Conservation (phyloP, 371 early-diverging fungal species). For the Synchytrium microbalum region DNA sequence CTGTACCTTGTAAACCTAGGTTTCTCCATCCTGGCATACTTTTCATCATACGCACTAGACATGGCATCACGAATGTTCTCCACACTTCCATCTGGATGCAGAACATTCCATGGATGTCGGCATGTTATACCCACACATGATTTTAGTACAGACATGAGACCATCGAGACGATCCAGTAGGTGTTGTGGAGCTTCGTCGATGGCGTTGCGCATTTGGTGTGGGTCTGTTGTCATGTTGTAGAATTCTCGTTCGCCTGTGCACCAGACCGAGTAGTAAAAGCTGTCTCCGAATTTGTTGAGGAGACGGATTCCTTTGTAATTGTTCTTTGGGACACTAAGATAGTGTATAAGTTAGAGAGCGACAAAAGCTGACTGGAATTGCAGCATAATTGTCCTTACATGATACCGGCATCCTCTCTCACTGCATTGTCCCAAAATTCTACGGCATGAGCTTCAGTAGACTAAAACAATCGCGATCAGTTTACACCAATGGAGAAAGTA, state of each 20-base stretch:
- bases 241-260: conserved; percentile 59
- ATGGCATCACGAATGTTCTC: conserved; percentile 30
- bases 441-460: too few relatives aligned
- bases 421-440: too few relatives aligned
- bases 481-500: conserved; percentile 46
- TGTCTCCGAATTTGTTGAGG: too few relatives aligned
- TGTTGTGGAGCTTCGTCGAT: conserved; percentile 21
- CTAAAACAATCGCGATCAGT: too few relatives aligned
- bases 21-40: conserved; percentile 24
- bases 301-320: too few relatives aligned
- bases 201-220: conserved; percentile 50
- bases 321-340: too few relatives aligned
- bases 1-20: too few relatives aligned
- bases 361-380: too few relatives aligned
- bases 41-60: conserved; percentile 24
- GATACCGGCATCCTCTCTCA: too few relatives aligned
- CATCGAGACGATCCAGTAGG: conserved; percentile 48
- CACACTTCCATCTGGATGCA: conserved; percentile 37
- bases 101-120: conserved; percentile 50
- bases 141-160: conserved; percentile 48
- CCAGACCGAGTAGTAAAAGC: conserved; percentile 51
- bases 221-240: conserved; percentile 50
- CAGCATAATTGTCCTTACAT: too few relatives aligned
- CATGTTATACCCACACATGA: conserved; percentile 48
- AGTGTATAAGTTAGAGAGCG: too few relatives aligned